phyloP scores from a whole-genome alignment of 495 filamentous ascomycete species.

The Penicillium riverlandense region DNA sequence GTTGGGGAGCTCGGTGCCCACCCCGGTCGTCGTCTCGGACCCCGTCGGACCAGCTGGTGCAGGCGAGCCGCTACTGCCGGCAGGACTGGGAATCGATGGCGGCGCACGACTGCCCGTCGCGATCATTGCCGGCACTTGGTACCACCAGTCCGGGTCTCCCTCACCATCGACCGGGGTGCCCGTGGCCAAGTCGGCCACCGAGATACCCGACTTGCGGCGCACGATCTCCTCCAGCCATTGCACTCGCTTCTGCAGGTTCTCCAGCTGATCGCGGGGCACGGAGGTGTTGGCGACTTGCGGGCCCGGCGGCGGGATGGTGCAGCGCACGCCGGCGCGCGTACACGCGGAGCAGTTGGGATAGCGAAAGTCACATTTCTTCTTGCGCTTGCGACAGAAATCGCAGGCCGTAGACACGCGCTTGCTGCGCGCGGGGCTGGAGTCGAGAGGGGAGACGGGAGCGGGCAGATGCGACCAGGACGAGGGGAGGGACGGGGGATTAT shows the following conservation, averaged over 20 bases:
- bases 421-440: slow-evolving; percentile 14
- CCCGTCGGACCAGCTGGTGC: slow-evolving; percentile 10
- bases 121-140: slow-evolving; percentile 35
- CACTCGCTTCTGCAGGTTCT: slow-evolving; percentile 46
- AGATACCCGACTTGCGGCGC: slow-evolving; percentile 29
- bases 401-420: slow-evolving; percentile 44
- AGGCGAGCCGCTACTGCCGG: slow-evolving; percentile 17
- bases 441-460: slow-evolving; percentile 3
- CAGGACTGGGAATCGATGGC: slow-evolving; percentile 14
- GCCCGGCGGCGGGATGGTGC: slow-evolving; percentile 38
- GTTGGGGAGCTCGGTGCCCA: slow-evolving; percentile 33
- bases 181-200: slow-evolving; percentile 27
- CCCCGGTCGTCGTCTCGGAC: slow-evolving; percentile 14
- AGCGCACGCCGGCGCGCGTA: slow-evolving; percentile 43
- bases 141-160: slow-evolving; percentile 35
- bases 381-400: slow-evolving; percentile 46
- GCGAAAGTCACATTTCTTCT: slow-evolving; percentile 49
- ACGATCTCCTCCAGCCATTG: slow-evolving; percentile 42
- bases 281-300: slow-evolving; percentile 35
- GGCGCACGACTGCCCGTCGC: slow-evolving; percentile 21
- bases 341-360: slow-evolving; percentile 48
- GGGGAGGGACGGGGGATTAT: slow-evolving; percentile 4
- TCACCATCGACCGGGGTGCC: slow-evolving; percentile 31
- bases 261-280: slow-evolving; percentile 41
- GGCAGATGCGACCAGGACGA: slow-evolving; percentile 7